phyloP scores from a whole-genome alignment of 352 stramenopile genomes.

The Globisporangium abappressorium region DNA sequence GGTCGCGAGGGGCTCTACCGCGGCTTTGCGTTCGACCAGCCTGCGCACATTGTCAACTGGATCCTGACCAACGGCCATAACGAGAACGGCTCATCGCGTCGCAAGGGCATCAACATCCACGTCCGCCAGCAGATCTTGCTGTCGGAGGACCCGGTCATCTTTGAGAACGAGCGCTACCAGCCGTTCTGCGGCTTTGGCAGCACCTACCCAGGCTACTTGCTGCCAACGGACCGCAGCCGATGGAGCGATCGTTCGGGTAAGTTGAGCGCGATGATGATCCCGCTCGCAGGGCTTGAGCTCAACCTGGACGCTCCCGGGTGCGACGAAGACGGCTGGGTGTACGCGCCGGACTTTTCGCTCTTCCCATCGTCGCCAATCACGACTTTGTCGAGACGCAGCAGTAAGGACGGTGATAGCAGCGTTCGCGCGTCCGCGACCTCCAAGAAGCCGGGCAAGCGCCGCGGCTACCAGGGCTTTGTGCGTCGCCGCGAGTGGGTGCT shows the following conservation, averaged over 20 bases:
- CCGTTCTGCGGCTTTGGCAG: constrained; percentile 82
- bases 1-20: constrained; percentile 57
- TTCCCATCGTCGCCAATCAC: constrained; percentile 52
- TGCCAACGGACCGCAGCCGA: constrained; percentile 75
- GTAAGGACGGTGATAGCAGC: constrained; percentile 19
- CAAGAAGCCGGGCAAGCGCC: constrained; percentile 44
- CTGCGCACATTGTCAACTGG: constrained; percentile 74
- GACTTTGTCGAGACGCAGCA: constrained; percentile 14
- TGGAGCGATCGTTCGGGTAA: constrained; percentile 84
- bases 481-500: constrained; percentile 71
- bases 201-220: constrained; percentile 75
- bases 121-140: constrained; percentile 65
- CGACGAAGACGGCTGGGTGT: constrained; percentile 82
- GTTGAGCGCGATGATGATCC: constrained; percentile 68
- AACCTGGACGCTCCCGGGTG: constrained; percentile 55
- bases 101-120: constrained; percentile 60
- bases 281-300: constrained; percentile 60
- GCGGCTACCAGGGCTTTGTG: constrained; percentile 63
- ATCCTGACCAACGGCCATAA: constrained; percentile 47
- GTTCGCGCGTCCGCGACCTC: constrained; percentile 18
- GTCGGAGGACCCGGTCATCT: constrained; percentile 76
- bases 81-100: constrained; percentile 27
- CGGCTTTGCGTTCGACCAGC: constrained; percentile 84
- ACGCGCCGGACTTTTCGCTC: constrained; percentile 81
- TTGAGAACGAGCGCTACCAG: constrained; percentile 86